Base-by-base conservation (phyloP, 2,329 filamentous ascomycete species). In the Fusarium continuum region DNA sequence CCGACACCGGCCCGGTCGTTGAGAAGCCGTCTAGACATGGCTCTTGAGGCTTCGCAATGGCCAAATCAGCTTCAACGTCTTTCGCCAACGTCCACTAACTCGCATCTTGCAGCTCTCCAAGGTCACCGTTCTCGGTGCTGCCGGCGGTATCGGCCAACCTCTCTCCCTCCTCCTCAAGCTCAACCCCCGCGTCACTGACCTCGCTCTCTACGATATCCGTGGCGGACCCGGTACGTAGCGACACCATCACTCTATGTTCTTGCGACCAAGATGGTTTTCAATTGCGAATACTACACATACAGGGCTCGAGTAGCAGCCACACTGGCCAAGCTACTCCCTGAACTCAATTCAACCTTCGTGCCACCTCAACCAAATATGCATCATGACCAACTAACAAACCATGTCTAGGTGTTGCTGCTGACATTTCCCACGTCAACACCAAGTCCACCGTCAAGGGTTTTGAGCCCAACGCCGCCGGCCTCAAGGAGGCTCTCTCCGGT, bases 341-440 rank as follows among this genome's bases (percentile, higher is more conserved):
- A 41, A n/a, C 26, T 23, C 34, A 40, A 49, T 40, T 39, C 35
- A 25, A 26, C 31, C 34, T 59, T 59, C 50, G 55, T 65, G 60
- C 57, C 67, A 65, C 51, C 49, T 58, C 36, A 43, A 26, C 55
- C 40, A 52, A 29, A 60, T 55, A 25, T 38, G 35, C 23, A 67
- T 14, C 22, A 34, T 26, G 41, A 28, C 32, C 35, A 34, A 56
- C 68, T 69, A 66, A 69, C 64, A 55, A 32, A 29, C 65, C 32
- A 71, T 56, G 47, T 34, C 41, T 72, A 95, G 94, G 94, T 90
- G 95, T 99, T 80, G 95, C 94, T 73, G 95, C 95, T 78, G 95
- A 99, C 82, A 88, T 99, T 81, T 91, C 91, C 76, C 95, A 99
- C 86, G 93, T 99, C 88, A 98, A 98, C 90, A 97, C 94, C 82